Evolutionary conservation across 1,284 basidiomycete genomes (phyloP).

Genomic region (Sutorius eximius): DNA sequence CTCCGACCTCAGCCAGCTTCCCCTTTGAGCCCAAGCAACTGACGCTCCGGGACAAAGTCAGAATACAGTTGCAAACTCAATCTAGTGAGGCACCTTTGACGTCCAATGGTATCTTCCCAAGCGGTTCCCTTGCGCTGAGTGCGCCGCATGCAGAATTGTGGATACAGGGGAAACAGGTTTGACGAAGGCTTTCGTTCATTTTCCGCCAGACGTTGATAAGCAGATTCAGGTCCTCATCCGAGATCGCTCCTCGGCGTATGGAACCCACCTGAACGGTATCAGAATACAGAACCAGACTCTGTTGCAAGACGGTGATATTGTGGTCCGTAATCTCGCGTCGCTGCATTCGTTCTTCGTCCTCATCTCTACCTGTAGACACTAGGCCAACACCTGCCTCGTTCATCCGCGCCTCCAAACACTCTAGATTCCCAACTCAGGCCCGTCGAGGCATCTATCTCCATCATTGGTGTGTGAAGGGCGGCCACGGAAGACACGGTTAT

Average conservation of each 20-base stretch:
- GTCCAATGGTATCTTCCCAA: constrained; percentile 39
- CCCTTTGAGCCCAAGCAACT: constrained; percentile 45
- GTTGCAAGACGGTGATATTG: constrained; percentile 41
- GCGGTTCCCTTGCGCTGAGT: constrained; percentile 42
- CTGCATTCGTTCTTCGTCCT: background rate
- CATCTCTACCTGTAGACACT: constrained; percentile 34
- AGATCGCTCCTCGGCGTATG: constrained; percentile 44
- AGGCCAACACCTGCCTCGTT: constrained; percentile 38
- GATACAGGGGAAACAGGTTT: constrained; percentile 41
- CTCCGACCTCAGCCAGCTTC: constrained; percentile 42
- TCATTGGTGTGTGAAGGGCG: constrained; percentile 30
- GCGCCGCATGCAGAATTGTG: constrained; percentile 45
- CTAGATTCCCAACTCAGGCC: constrained; percentile 44
- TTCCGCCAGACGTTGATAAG: constrained; percentile 8
- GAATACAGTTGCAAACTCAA: constrained; percentile 37
- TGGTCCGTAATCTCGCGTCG: constrained; percentile 35
- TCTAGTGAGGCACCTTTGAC: constrained; percentile 21
- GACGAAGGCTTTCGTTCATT: background rate
- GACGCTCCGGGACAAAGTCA: constrained; percentile 33
- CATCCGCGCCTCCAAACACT: constrained; percentile 38
- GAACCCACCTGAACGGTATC: constrained; percentile 46
- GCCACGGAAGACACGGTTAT: background rate
- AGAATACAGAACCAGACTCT: constrained; percentile 37
- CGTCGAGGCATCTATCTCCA: constrained; percentile 40
- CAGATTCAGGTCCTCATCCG: constrained; percentile 41